A percentile compares a stretch with the other conserved stretches of the same genome.
Conservation (phyloP, 208 protist species). For the Porcisia deanei region DNA sequence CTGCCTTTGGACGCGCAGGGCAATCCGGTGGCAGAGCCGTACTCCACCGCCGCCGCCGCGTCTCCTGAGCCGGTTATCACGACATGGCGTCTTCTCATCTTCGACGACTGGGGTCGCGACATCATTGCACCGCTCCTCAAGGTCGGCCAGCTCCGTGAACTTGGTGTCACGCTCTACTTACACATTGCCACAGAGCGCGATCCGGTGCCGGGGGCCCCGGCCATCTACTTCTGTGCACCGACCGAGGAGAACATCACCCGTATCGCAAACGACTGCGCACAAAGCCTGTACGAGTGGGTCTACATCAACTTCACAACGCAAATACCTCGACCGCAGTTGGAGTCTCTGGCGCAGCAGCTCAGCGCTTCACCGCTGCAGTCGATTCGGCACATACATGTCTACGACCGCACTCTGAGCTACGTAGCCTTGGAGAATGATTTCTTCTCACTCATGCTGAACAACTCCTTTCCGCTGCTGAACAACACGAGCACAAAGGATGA, state of each 20-base stretch:
- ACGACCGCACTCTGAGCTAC: conserved; percentile 88
- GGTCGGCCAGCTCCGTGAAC: conserved; percentile 80
- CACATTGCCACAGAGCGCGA: conserved; percentile 84
- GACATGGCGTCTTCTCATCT: conserved; percentile 88
- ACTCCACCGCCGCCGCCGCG: conserved; percentile 17
- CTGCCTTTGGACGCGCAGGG: conserved; percentile 58
- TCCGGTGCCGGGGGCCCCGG: conserved; percentile 84
- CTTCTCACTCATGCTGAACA: conserved; percentile 83
- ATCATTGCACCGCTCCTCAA: conserved; percentile 90
- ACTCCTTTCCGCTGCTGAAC: conserved; percentile 77
- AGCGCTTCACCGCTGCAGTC: conserved; percentile 46
- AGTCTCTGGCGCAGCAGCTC: conserved; percentile 72
- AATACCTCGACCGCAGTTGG: conserved; percentile 62
- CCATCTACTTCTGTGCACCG: conserved; percentile 90
- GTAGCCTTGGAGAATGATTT: conserved; percentile 82
- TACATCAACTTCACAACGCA: conserved; percentile 91
- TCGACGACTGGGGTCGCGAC: conserved; percentile 85
- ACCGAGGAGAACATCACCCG: conserved; percentile 79
- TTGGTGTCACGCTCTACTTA: conserved; percentile 91
- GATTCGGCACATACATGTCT: conserved; percentile 80
- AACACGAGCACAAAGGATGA: conserved; percentile 55
- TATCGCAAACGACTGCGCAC: conserved; percentile 77
- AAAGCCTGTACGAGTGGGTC: conserved; percentile 84
- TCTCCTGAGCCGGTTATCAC: conserved; percentile 34
- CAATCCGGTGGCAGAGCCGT: conserved; percentile 31